Evolutionary conservation across 306 rosid genomes (phyloP), one percentile per base, ranked within the genome.

Genomic region (Quercus variabilis): DNA sequence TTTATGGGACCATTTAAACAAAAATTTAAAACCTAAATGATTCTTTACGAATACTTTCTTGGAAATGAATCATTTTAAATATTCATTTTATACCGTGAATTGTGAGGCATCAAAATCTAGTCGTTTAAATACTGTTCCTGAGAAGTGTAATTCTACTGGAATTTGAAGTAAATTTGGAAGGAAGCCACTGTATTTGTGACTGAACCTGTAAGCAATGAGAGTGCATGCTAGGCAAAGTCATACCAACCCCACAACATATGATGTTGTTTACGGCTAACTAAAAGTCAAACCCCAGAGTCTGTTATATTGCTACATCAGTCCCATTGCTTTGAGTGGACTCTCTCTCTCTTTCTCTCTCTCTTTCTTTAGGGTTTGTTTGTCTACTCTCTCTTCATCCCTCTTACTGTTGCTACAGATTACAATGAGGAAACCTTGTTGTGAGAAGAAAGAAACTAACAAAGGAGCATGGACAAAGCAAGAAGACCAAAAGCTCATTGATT

Each of bases 381-480:
- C 35, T 26, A 14, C 41, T 26, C n/a, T 63, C 43, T 28, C 6
- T 28, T 33, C 17, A 19, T 19, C 28, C 38, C 54, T 68, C 17
- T 4, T 18, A 67, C 38, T 35, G 23, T 38, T 35, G 10, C 52
- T 4, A 3, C n/a, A 25, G 21, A 4, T 35, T 35, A 35, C 72
- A 35, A 68, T 68, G 72, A 68, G 72, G 52, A 68, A 35, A 33
- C 52, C 80, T 69, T 51, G 79, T 51, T 75, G 74, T 25, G 85
- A 83, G 60, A 85, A 85, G 74, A 49, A 56, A 25, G 85, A 71
- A 51, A 81, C 63, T 7, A 79, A 56, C 21, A 87, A 78, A 77
- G 87, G 91, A 30, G 85, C 82, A 0, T 85, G 91, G 91, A 80
- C 91, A 4, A 81, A 62, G 62, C 82, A 88, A 73, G 91, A 88